phyloP scores from a whole-genome alignment of 192 early-diverging fungal genomes.

The Mortierella claussenii region DNA sequence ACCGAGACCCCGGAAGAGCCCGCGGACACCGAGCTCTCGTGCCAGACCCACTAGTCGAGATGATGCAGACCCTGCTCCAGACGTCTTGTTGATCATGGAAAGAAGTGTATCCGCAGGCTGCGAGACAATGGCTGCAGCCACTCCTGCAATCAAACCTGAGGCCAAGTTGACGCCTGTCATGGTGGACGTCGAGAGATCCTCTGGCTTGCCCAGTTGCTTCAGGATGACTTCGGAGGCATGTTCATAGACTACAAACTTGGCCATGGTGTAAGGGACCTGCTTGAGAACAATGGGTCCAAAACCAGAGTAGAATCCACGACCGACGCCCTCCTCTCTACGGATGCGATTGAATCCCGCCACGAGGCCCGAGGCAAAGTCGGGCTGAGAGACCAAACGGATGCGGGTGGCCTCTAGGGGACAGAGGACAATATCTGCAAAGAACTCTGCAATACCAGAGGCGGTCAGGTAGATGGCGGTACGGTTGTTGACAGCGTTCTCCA shows the following conservation, averaged over 20 bases:
- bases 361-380: constrained; percentile 71
- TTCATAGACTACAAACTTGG: constrained; percentile 81
- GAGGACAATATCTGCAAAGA: constrained; percentile 79
- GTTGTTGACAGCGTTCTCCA: constrained; percentile 66
- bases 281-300: constrained; percentile 81
- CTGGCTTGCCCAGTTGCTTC: constrained; percentile 49
- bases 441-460: constrained; percentile 75
- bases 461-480: constrained; percentile 73
- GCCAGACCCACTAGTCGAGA: constrained; percentile 58
- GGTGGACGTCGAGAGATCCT: constrained; percentile 53
- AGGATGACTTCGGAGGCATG: constrained; percentile 60
- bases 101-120: constrained; percentile 74
- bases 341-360: constrained; percentile 68
- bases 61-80: constrained; percentile 63
- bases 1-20: constrained; percentile 68
- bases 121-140: constrained; percentile 70
- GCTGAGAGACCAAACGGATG: constrained; percentile 78
- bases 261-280: constrained; percentile 85
- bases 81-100: constrained; percentile 75
- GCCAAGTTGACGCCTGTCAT: constrained; percentile 63
- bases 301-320: constrained; percentile 79
- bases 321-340: constrained; percentile 70
- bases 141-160: constrained; percentile 76
- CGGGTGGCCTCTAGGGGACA: constrained; percentile 82
- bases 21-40: constrained; percentile 58